Percentiles rank a stretch among this genome's conserved stretches.
These are phyloP conservation scores for Penicillium sp. DNA, from an alignment of 2,329 filamentous ascomycete genomes.

Conservation along the genomic window DNA sequence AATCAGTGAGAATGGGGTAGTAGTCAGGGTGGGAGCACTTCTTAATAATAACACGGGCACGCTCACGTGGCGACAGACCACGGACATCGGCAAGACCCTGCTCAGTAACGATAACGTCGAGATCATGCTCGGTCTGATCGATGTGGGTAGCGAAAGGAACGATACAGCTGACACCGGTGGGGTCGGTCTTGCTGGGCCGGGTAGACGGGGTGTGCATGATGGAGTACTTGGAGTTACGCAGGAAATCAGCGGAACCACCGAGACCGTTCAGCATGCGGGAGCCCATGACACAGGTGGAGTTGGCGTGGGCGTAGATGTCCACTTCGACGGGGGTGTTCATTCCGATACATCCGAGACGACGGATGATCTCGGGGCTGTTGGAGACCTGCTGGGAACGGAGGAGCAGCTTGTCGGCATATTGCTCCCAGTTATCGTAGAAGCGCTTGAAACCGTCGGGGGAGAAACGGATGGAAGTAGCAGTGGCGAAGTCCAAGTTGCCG, in stretches of 20 bases:
- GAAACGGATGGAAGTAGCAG: slow-evolving; percentile 86
- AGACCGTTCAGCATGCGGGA: slow-evolving; percentile 84
- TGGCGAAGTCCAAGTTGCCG: slow-evolving; percentile 84
- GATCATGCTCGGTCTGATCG: slow-evolving; percentile 90
- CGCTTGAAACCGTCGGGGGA: slow-evolving; percentile 87
- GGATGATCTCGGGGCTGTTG: slow-evolving; percentile 88
- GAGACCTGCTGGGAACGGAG: slow-evolving; percentile 85
- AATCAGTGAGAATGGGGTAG: slow-evolving; percentile 75
- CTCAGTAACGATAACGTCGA: slow-evolving; percentile 81
- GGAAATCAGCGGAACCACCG: slow-evolving; percentile 78
- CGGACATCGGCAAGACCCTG: slow-evolving; percentile 82
- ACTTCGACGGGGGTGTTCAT: slow-evolving; percentile 97
- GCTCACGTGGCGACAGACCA: slow-evolving; percentile 74
- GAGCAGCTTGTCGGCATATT: slow-evolving; percentile 77
- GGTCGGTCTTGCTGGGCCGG: slow-evolving; percentile 78
- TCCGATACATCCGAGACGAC: slow-evolving; percentile 80
- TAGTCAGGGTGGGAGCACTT: slow-evolving; percentile 87
- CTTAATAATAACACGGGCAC: slow-evolving; percentile 80
- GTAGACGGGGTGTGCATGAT: slow-evolving; percentile 93
- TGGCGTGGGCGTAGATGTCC: slow-evolving; percentile 92
- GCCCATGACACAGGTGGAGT: slow-evolving; percentile 87
- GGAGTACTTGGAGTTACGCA: slow-evolving; percentile 75
- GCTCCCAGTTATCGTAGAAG: slow-evolving; percentile 84
- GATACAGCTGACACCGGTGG: slow-evolving; percentile 78
- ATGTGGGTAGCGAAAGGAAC: slow-evolving; percentile 93